phyloP scores from a whole-genome alignment of 495 filamentous ascomycete genomes.

The Trypethelium eluteriae region DNA sequence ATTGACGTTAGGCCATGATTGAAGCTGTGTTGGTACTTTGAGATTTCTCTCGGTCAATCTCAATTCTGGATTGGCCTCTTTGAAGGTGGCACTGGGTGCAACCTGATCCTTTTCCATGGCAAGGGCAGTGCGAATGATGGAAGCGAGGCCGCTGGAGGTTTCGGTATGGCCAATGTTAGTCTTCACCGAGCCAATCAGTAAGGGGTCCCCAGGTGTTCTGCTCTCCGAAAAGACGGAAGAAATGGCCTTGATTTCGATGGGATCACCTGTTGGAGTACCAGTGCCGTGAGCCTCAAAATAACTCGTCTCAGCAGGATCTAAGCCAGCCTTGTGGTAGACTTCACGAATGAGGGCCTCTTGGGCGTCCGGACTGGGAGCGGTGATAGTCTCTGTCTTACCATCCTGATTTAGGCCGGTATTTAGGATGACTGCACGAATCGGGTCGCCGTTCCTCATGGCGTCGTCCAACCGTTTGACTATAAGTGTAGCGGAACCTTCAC shows the following conservation, averaged over 20 bases:
- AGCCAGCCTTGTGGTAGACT: constrained; percentile 18
- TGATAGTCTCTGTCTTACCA: too few species aligned
- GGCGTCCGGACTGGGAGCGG: too few species aligned
- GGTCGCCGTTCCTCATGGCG: not conserved
- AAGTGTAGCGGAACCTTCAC: constrained; percentile 34
- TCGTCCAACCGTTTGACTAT: constrained; percentile 24
- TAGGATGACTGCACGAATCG: constrained; percentile 9
- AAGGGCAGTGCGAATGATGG: constrained; percentile 50
- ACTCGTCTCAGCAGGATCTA: constrained; percentile 24
- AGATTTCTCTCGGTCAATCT: too few species aligned
- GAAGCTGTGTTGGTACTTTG: too few species aligned
- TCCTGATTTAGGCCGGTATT: too few species aligned
- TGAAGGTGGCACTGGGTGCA: constrained; percentile 38
- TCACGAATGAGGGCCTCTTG: constrained; percentile 13
- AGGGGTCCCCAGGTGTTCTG: not conserved
- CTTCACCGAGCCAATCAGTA: constrained; percentile 45
- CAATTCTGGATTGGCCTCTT: constrained; percentile 37
- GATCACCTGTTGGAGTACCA: constrained; percentile 40
- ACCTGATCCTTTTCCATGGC: constrained; percentile 51
- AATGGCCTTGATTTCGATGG: constrained; percentile 9
- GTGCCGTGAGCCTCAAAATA: constrained; percentile 46
- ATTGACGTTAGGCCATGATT: constrained; percentile 34
- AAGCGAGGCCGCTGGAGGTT: constrained; percentile 48
- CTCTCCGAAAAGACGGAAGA: not conserved
- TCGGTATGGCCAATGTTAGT: constrained; percentile 57